Percentiles rank a stretch among this genome's conserved stretches.
Evolutionary conservation across 441 rosid species (phyloP).

Genomic region (Eutrema salsugineum): DNA sequence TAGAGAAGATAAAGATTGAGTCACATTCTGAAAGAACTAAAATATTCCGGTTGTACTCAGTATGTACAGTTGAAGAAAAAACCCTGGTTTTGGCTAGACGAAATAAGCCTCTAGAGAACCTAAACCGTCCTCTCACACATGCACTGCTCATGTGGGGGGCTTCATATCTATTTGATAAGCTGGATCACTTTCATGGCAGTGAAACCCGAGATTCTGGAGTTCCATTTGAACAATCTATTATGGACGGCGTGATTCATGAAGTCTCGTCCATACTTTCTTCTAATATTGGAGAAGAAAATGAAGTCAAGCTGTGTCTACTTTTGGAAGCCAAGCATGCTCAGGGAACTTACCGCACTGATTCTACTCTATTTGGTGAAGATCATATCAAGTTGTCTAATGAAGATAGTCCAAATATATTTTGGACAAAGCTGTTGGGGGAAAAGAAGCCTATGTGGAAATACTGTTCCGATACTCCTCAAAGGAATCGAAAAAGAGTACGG

Average conservation of each 20-base stretch:
- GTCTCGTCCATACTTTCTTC: constrained; percentile 49
- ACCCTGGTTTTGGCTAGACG: constrained; percentile 66
- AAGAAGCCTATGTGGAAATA: constrained; percentile 72
- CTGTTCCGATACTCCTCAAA: constrained; percentile 48
- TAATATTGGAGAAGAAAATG: constrained; percentile 33
- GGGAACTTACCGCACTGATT: constrained; percentile 49
- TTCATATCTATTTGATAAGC: constrained; percentile 53
- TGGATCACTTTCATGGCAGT: constrained; percentile 58
- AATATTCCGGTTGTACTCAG: constrained; percentile 71
- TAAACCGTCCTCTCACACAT: constrained; percentile 42
- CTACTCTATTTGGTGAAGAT: constrained; percentile 60
- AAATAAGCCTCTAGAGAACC: constrained; percentile 47
- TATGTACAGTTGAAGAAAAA: constrained; percentile 81
- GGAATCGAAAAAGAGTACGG: constrained; percentile 66
- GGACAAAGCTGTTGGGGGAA: constrained; percentile 65
- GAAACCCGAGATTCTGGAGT: constrained; percentile 26
- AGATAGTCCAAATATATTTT: constrained; percentile 58
- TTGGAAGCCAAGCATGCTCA: constrained; percentile 54
- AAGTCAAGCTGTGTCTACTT: constrained; percentile 39
- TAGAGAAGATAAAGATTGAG: constrained; percentile 74
- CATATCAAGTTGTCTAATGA: constrained; percentile 45
- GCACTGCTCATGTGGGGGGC: constrained; percentile 90
- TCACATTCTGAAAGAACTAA: constrained; percentile 54
- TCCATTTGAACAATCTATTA: constrained; percentile 34
- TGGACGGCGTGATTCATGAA: constrained; percentile 47